Percentiles rank a stretch among this genome's conserved stretches.
Evolutionary conservation across 805 yeast genomes (phyloP).

Genomic region (Sugiyamaella chiloensis): DNA sequence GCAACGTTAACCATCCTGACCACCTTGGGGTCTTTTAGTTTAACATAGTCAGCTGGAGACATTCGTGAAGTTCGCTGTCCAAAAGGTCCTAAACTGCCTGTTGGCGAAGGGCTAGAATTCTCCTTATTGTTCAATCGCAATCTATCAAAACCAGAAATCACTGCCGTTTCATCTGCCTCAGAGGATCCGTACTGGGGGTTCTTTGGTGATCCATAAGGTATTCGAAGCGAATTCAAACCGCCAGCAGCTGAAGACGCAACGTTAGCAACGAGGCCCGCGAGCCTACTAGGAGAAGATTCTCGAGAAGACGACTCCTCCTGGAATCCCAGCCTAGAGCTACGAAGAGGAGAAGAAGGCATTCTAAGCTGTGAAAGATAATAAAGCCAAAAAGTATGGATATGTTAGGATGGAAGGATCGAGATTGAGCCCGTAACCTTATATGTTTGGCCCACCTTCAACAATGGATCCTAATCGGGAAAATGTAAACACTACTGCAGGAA

Average conservation of each 20-base stretch:
- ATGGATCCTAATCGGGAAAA: background rate
- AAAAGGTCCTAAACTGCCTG: background rate
- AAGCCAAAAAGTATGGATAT: background rate
- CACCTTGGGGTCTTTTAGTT: constrained; percentile 68
- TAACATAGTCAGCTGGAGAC: constrained; percentile 24
- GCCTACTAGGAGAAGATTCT: constrained; percentile 9
- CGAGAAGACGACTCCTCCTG: constrained; percentile 7
- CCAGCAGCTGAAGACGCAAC: constrained; percentile 12
- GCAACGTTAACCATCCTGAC: constrained; percentile 86
- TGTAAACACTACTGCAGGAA: constrained; percentile 4
- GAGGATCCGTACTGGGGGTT: background rate
- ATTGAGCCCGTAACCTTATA: background rate
- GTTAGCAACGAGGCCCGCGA: constrained; percentile 10
- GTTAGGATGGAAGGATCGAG: background rate
- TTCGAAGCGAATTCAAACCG: constrained; percentile 6
- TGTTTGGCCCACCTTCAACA: background rate
- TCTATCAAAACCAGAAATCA: constrained; percentile 19
- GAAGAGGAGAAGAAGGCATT: constrained; percentile 6
- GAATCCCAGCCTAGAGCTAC: constrained; percentile 1
- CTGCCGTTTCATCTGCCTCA: constrained; percentile 22
- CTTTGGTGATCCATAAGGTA: background rate
- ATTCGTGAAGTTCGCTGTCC: constrained; percentile 9
- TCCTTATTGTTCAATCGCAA: constrained; percentile 17
- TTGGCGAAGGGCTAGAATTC: constrained; percentile 9
- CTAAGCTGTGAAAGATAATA: background rate